Evolutionary conservation across 2,329 filamentous ascomycete genomes (phyloP).

Genomic region (Thelonectria rubi): DNA sequence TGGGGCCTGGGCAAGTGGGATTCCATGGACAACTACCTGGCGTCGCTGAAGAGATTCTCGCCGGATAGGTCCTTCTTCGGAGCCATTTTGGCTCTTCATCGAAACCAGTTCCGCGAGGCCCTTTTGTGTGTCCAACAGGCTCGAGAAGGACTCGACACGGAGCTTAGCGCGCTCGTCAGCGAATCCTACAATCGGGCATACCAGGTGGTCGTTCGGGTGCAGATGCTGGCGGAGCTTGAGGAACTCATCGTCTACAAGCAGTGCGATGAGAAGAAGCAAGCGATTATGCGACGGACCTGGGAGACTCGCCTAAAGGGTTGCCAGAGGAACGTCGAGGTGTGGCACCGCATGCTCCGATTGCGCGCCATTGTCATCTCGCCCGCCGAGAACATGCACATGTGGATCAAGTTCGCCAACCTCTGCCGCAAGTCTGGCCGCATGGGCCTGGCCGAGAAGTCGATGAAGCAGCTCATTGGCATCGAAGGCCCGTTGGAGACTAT

Average conservation of each 20-base stretch:
- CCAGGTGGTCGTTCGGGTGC: slow-evolving; percentile 95
- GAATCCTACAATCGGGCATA: slow-evolving; percentile 99
- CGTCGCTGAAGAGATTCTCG: slow-evolving; percentile 92
- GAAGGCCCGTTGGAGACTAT: slow-evolving; percentile 69
- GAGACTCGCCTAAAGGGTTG: slow-evolving; percentile 94
- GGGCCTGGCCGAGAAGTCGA: slow-evolving; percentile 92
- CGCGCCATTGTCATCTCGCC: slow-evolving; percentile 91
- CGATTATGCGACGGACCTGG: slow-evolving; percentile 93
- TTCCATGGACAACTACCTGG: slow-evolving; percentile 95
- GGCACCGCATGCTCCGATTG: slow-evolving; percentile 97
- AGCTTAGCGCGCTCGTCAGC: slow-evolving; percentile 94
- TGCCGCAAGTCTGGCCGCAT: slow-evolving; percentile 96
- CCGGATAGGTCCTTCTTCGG: slow-evolving; percentile 98
- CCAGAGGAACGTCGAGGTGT: slow-evolving; percentile 96
- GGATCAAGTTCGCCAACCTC: slow-evolving; percentile 98
- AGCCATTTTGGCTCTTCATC: slow-evolving; percentile 91
- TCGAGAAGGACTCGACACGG: slow-evolving; percentile 91
- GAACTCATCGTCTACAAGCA: slow-evolving; percentile 99
- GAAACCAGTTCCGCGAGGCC: slow-evolving; percentile 94
- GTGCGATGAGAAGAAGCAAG: slow-evolving; percentile 86
- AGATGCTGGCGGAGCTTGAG: slow-evolving; percentile 98
- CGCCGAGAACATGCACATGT: slow-evolving; percentile 96
- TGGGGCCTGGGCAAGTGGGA: slow-evolving; percentile 99
- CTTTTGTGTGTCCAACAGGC: slow-evolving; percentile 90
- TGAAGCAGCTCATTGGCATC: slow-evolving; percentile 86